Conservation (phyloP, 345 rosid species). For the Citrus maxima region DNA sequence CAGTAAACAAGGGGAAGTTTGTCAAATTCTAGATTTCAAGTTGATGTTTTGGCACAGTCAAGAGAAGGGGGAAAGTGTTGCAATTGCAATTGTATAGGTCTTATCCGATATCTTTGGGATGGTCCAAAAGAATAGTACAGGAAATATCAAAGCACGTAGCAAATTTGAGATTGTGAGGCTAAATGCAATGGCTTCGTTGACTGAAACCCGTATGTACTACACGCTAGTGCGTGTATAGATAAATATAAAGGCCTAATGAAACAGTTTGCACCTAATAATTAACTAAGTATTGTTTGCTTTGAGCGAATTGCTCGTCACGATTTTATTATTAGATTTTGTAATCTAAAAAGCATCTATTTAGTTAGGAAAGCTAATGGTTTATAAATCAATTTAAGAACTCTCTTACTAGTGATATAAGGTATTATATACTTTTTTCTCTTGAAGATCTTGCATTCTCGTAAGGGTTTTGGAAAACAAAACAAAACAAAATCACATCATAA, state of each 20-base stretch:
- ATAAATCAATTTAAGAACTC: no score
- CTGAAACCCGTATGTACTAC: background rate
- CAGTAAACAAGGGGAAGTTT: background rate
- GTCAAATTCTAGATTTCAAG: background rate
- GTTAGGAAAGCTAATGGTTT: no score
- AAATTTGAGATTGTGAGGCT: background rate
- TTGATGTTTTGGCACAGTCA: background rate
- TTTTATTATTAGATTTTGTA: no score
- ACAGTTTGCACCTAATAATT: no score
- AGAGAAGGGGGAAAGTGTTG: background rate
- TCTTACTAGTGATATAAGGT: no score
- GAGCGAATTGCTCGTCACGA: no score
- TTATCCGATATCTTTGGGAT: background rate
- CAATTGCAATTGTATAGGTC: background rate
- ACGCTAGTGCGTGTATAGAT: background rate
- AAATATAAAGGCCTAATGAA: background rate
- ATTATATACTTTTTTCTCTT: no score
- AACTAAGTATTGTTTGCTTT: no score
- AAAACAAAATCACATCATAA: no score
- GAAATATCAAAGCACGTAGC: no score
- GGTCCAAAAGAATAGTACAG: background rate
- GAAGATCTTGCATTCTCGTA: no score
- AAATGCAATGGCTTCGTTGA: background rate
- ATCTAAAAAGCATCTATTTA: no score
- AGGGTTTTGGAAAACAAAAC: rapidly evolving